Conservation (phyloP, 176 grass and related monocot species). For the Oryza meridionalis region DNA sequence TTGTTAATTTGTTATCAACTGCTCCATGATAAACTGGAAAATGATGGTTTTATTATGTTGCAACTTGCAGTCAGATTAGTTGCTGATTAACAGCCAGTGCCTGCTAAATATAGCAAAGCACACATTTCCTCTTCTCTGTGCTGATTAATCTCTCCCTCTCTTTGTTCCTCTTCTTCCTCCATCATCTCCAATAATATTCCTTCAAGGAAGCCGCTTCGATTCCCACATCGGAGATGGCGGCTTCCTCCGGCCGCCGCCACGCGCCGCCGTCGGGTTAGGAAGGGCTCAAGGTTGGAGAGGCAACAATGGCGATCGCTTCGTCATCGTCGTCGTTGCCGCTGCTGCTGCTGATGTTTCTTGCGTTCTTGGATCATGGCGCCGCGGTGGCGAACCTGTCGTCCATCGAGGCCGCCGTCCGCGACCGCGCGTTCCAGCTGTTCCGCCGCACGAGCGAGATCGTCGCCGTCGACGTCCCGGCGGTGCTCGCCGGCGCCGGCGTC, state of each 20-base stretch:
- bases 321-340: neutral
- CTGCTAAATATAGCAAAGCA: conserved; percentile 44
- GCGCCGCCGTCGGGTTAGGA: neutral
- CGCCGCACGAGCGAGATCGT: conserved; percentile 39
- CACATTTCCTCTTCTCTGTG: conserved; percentile 30
- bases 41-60: neutral
- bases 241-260: conserved; percentile 35
- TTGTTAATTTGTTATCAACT: conserved; percentile 28
- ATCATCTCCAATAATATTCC: conserved; percentile 19
- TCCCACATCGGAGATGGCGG: conserved; percentile 38
- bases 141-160: neutral
- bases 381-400: conserved; percentile 5
- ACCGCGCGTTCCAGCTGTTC: conserved; percentile 51
- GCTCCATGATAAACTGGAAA: conserved; percentile 9
- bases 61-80: conserved; percentile 7
- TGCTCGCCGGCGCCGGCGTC: neutral
- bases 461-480: conserved; percentile 8
- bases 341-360: conserved; percentile 16
- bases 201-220: neutral
- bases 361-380: neutral
- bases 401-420: conserved; percentile 49
- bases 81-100: neutral
- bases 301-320: conserved; percentile 24
- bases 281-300: neutral
- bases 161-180: neutral